Conservation (phyloP, 1,139 yeast genomes). For the Pichia sp. region DNA sequence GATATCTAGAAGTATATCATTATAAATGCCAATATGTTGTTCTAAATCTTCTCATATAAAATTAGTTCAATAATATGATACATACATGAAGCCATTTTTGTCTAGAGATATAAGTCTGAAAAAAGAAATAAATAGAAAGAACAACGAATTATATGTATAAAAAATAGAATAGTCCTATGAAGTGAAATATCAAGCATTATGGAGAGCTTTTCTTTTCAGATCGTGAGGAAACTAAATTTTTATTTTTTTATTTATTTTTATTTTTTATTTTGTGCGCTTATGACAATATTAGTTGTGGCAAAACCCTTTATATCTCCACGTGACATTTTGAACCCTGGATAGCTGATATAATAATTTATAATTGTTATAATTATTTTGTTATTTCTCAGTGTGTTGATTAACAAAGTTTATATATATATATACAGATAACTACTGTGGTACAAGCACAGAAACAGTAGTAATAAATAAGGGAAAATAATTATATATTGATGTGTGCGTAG, state of each 20-base stretch:
- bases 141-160: neutral
- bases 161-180: too few species aligned
- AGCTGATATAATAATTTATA: too few species aligned
- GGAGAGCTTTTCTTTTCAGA: too few species aligned
- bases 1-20: too few species aligned
- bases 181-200: too few species aligned
- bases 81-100: conserved; percentile 14
- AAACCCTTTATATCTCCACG: neutral
- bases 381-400: neutral
- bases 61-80: neutral
- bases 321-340: neutral
- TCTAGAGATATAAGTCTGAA: conserved; percentile 3
- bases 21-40: too few species aligned
- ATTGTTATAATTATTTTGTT: too few species aligned
- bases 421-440: too few species aligned
- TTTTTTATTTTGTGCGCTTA: neutral
- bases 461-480: too few species aligned
- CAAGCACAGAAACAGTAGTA: too few species aligned
- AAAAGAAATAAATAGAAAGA: neutral
- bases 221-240: neutral
- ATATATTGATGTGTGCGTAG: too few species aligned
- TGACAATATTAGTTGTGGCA: neutral
- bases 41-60: too few species aligned
- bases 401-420: neutral
- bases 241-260: neutral